Base-by-base conservation (phyloP, 257 asterid genomes). In the Salvia hispanica region DNA sequence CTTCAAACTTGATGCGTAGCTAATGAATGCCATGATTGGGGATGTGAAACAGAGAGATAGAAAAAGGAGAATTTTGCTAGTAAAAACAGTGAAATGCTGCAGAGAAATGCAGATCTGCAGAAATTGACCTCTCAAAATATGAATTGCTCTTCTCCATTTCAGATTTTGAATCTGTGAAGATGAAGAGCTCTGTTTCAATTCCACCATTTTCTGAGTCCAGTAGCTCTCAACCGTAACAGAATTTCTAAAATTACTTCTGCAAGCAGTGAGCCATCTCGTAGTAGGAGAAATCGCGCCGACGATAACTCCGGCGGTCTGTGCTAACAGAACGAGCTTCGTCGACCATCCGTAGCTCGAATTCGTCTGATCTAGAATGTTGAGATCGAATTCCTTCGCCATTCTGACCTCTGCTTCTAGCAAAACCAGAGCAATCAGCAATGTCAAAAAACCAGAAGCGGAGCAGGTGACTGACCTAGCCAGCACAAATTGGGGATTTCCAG, bases 401-500 rank as follows among this genome's bases (percentile, higher is more conserved):
- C 82, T 71, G 6, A 55, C 12, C 71, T 42, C 65, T 34, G 80
- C 80, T 75, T 71, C 78, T 4, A 61, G 42, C 48, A 78, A 66
- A 52, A 74, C 39, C 4, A 80, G 44, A 57, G 79, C 66, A 42
- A 55, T 48, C 58, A 63, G 6, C 57, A 78, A 33, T 50, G 79
- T 68, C 14, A 83, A 6, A 12, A 66, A 34, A 5, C 82, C 77
- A 2, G 84, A 74, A 0, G 82, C 28, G 5, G 69, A 61, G 64
- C 82, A 68, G 33, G 80, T 76, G 5, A 70, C 78, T 0, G 82
- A 83, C 13, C 86, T 79, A 5, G 82, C 86, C 10, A 78, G 72
- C 64, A 81, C 86, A 48, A 74, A 80, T 44, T 80, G 78, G 2
- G 82, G 85, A 69, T 76, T 57, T n/a, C 85, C 75, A 42, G 82